Evolutionary conservation across 768 basidiomycete species (phyloP).

Genomic region (Candolleomyces aberdarensis): DNA sequence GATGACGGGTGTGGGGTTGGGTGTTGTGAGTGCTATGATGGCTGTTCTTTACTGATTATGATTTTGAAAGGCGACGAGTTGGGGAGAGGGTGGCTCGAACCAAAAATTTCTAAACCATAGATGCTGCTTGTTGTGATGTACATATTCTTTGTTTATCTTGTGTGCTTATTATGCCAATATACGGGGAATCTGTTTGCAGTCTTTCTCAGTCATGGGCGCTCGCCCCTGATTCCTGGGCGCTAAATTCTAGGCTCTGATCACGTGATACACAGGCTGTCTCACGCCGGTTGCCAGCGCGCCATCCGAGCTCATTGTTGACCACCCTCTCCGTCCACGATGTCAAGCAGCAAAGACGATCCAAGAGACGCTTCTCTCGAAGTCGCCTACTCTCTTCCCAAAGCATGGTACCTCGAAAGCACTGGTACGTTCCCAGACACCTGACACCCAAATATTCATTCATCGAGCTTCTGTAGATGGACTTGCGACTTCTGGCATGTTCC

Average conservation of each 20-base stretch:
- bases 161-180: no score
- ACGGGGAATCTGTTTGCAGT: no score
- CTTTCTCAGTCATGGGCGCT: no score
- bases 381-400: slow-evolving; percentile 54
- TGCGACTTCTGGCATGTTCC: slow-evolving; percentile 16
- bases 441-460: neutral
- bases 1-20: slow-evolving; percentile 65
- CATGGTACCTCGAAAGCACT: slow-evolving; percentile 56
- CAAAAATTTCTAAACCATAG: no score
- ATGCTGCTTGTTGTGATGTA: no score
- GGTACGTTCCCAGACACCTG: slow-evolving; percentile 31
- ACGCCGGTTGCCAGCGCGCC: neutral
- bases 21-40: slow-evolving; percentile 77
- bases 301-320: slow-evolving; percentile 2
- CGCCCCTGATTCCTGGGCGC: no score
- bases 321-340: slow-evolving; percentile 19
- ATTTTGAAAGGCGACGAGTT: no score
- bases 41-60: slow-evolving; percentile 34
- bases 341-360: slow-evolving; percentile 51
- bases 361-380: slow-evolving; percentile 63
- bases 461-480: slow-evolving; percentile 7
- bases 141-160: no score
- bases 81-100: no score
- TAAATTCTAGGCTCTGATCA: no score
- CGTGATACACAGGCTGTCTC: no score